phyloP scores from a whole-genome alignment of 768 basidiomycete genomes.

The Phanerochaete carnosa region DNA sequence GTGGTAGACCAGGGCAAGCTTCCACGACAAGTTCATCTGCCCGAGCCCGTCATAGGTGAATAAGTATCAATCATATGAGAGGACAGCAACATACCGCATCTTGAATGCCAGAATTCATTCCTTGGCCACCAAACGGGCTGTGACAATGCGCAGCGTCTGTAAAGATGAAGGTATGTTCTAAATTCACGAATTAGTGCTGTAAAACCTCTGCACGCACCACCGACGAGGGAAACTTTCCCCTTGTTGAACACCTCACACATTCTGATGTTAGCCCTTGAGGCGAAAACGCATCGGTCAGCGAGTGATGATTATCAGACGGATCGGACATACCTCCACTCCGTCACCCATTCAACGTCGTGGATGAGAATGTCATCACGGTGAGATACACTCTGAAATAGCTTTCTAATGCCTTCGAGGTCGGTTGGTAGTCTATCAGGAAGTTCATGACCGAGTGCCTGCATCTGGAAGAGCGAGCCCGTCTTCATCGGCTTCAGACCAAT shows the following conservation, averaged over 20 bases:
- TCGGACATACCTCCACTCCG: constrained; percentile 19
- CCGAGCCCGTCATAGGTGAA: neutral
- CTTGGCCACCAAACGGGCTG: constrained; percentile 40
- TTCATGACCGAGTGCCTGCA: constrained; percentile 11
- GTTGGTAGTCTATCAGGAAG: neutral
- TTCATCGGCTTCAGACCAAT: constrained; percentile 11
- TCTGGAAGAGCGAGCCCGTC: constrained; percentile 9
- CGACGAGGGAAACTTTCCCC: constrained; percentile 45
- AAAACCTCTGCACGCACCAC: constrained; percentile 44
- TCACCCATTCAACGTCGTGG: constrained; percentile 7
- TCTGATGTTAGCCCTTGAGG: constrained; percentile 46
- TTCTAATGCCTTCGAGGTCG: constrained; percentile 7
- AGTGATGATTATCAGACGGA: constrained; percentile 19
- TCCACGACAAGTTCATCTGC: constrained; percentile 31
- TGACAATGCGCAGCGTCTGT: constrained; percentile 50
- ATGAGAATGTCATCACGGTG: constrained; percentile 8
- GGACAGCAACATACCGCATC: neutral
- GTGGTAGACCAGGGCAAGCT: constrained; percentile 26
- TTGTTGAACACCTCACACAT: constrained; percentile 40
- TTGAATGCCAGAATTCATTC: constrained; percentile 27
- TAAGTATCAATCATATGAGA: neutral
- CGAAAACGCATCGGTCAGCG: constrained; percentile 13
- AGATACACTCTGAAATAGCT: constrained; percentile 7
- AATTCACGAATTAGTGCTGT: too few relatives aligned
- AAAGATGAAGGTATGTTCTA: neutral